phyloP scores from a whole-genome alignment of 129 eudicot species.

The Solidago caesia region DNA sequence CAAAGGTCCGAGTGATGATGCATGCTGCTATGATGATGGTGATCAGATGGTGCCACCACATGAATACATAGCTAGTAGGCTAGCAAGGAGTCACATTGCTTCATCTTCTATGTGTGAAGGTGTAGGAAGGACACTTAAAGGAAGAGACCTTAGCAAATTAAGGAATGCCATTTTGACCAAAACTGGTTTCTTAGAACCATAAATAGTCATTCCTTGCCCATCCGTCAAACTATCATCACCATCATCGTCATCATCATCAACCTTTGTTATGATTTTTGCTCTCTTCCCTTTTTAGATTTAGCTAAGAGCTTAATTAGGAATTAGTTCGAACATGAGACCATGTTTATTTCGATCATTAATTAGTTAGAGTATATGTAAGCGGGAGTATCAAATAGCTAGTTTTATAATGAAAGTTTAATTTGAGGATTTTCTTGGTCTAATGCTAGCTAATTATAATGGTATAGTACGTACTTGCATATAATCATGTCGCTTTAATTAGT shows the following conservation, averaged over 20 bases:
- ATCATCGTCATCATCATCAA: conserved; percentile 8
- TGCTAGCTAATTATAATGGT: not conserved
- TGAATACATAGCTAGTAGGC: conserved; percentile 55
- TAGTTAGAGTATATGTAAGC: conserved; percentile 29
- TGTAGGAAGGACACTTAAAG: conserved; percentile 64
- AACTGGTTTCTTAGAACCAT: conserved; percentile 59
- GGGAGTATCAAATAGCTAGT: conserved; percentile 30
- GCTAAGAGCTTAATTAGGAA: not conserved
- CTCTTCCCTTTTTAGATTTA: conserved; percentile 13
- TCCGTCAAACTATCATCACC: conserved; percentile 20
- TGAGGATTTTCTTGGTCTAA: conserved; percentile 14
- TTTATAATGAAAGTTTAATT: conserved; percentile 22
- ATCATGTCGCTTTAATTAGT: not conserved
- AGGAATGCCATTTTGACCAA: conserved; percentile 62
- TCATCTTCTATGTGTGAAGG: conserved; percentile 65
- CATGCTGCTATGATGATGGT: conserved; percentile 38
- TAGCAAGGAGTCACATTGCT: conserved; percentile 52
- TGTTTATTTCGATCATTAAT: conserved; percentile 14
- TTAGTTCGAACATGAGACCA: conserved; percentile 15
- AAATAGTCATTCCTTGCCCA: conserved; percentile 10
- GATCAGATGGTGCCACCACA: conserved; percentile 59
- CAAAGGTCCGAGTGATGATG: conserved; percentile 35
- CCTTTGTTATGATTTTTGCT: conserved; percentile 7
- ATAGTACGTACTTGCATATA: conserved; percentile 2
- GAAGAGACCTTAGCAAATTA: conserved; percentile 66